Evolutionary conservation across 352 stramenopile genomes (phyloP), one percentile per base, ranked within the genome.

Genomic region (Globisporangium polare): DNA sequence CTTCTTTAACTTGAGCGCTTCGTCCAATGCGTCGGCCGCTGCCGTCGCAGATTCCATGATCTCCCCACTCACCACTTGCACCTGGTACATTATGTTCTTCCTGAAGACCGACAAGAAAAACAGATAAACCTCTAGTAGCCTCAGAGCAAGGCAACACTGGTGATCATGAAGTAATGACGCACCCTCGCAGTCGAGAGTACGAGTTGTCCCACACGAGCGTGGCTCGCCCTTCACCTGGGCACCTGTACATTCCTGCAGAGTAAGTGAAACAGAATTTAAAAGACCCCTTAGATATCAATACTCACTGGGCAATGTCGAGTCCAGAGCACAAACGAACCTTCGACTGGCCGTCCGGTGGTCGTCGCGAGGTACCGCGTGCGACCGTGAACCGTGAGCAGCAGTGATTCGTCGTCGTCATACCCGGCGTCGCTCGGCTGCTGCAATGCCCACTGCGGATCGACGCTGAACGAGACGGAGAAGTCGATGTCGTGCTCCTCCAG

Each of bases 401-500:
- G 71, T n/a, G 27, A 26, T 7, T 41, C 46, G 29, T 85, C 74
- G 24, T 65, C 51, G n/a, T 58, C 60, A 33, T 63, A 35, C 5
- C 55, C 27, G 31, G 31, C 9, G 60, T 50, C 55, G 9, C 43
- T 42, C 61, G 68, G 67, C 22, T 79, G 57, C 0, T 72, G 72
- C 5, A 69, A 53, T n/a, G 45, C 41, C 60, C 60, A 66, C 26
- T 56, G 29, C 13, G 60, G 60, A 22, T 63, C 56, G 9, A 63
- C 15, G 41, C 24, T 39, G 69, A 90, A 94, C 18, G 74, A 68
- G 13, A 91, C 79, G 26, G 67, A 84, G 42, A 94, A 91, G 35
- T 92, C 82, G 42, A 94, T 78, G 58, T 94, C 83, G 57, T 87
- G 81, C 65, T 92, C 85, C 51, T 92, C 83, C 5, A 91, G 51